phyloP scores from a whole-genome alignment of 495 filamentous ascomycete genomes.

The Clavariopsis aquatica region DNA sequence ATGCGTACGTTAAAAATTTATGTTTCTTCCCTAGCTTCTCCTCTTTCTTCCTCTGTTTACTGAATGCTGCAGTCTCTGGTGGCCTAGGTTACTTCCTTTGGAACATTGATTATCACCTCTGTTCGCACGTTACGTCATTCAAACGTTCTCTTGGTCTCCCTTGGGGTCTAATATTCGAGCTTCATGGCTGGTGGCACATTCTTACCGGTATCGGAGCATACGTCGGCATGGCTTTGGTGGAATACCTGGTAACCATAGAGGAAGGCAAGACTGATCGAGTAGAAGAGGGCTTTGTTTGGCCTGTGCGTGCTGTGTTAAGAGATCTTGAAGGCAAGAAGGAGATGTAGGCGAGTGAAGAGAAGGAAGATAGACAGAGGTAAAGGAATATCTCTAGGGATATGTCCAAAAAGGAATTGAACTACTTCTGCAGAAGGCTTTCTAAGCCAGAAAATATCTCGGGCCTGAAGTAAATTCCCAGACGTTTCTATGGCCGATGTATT shows the following conservation, averaged over 20 bases:
- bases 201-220: slow-evolving; percentile 47
- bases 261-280: slow-evolving; percentile 24
- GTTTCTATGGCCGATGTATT: too few relatives aligned
- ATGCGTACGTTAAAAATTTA: slow-evolving; percentile 15
- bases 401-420: too few relatives aligned
- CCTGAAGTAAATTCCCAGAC: too few relatives aligned
- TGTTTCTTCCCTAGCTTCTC: background rate
- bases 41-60: background rate
- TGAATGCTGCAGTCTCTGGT: slow-evolving; percentile 6
- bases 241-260: slow-evolving; percentile 38
- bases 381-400: too few relatives aligned
- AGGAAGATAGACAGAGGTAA: too few relatives aligned
- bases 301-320: slow-evolving; percentile 23
- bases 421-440: too few relatives aligned
- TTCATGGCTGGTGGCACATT: slow-evolving; percentile 57
- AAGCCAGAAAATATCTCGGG: background rate
- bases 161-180: slow-evolving; percentile 55
- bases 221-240: slow-evolving; percentile 40
- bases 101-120: slow-evolving; percentile 53
- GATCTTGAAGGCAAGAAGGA: slow-evolving; percentile 21
- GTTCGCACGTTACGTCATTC: slow-evolving; percentile 43
- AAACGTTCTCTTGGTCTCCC: slow-evolving; percentile 52
- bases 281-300: slow-evolving; percentile 37
- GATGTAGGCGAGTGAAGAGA: slow-evolving; percentile 7
- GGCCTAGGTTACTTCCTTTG: slow-evolving; percentile 51